These are phyloP conservation scores for Lactarius pseudohatsudake DNA, from an alignment of 768 basidiomycete species.

Conservation along the genomic window DNA sequence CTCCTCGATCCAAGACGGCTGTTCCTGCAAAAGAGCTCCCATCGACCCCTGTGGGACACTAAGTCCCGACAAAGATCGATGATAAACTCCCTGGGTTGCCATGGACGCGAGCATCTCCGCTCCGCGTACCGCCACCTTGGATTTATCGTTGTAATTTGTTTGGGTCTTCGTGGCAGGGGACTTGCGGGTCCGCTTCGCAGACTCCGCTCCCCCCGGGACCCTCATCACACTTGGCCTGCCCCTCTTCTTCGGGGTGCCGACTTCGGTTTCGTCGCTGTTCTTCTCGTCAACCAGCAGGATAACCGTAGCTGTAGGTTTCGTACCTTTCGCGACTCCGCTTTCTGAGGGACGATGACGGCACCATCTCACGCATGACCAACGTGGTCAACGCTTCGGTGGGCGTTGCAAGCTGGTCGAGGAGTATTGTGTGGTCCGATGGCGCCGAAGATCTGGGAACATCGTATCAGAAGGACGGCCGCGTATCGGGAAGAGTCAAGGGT, in stretches of 20 bases:
- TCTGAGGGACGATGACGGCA: not conserved
- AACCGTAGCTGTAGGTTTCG: not conserved
- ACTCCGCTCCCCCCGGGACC: not conserved
- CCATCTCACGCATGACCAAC: not conserved
- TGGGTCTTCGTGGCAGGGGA: not conserved
- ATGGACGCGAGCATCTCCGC: too few species aligned
- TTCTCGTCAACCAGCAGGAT: not conserved
- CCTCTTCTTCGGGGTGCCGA: not conserved
- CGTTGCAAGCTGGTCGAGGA: not conserved
- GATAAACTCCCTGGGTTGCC: too few species aligned
- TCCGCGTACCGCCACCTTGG: too few species aligned
- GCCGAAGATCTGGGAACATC: not conserved
- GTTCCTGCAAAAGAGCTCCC: too few species aligned
- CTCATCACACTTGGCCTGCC: not conserved
- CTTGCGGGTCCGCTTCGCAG: not conserved
- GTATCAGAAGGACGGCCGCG: not conserved
- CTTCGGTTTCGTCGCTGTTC: not conserved
- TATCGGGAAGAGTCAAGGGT: not conserved
- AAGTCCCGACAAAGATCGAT: too few species aligned
- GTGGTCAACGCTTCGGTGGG: not conserved
- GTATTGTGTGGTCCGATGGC: not conserved
- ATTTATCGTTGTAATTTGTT: too few species aligned
- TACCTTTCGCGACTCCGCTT: not conserved
- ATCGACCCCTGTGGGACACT: too few species aligned
- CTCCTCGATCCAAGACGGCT: too few species aligned